Evolutionary conservation across 108 stramenopile species (phyloP).

Genomic region (Cyclotella atomus): DNA sequence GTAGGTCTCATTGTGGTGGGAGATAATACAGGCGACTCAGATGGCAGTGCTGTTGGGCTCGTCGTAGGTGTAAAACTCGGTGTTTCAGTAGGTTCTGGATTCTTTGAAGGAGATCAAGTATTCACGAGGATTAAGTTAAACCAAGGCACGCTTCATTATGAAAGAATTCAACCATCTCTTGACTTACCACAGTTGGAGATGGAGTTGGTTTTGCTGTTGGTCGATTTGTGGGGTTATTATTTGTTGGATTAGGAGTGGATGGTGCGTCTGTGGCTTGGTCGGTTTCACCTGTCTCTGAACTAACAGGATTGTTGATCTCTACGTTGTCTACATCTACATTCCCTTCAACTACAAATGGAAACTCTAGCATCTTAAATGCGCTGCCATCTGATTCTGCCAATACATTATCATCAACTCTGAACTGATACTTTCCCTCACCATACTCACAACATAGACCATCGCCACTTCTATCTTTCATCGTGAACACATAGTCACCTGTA

Average conservation of each 20-base stretch:
- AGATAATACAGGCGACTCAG: no score
- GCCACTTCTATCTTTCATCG: background rate
- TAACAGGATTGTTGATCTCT: no score
- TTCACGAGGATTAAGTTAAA: no score
- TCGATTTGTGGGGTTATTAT: background rate
- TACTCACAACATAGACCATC: conserved; percentile 20
- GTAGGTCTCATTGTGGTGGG: background rate
- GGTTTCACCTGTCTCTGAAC: background rate
- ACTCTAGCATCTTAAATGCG: conserved; percentile 2
- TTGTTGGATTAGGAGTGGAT: background rate
- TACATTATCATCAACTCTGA: conserved; percentile 9
- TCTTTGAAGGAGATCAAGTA: no score
- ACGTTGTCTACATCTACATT: no score
- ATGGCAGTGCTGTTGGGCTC: no score
- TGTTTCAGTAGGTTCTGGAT: no score
- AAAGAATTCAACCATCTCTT: background rate
- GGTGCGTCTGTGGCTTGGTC: no score
- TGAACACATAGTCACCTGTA: background rate
- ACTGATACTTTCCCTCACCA: conserved; percentile 5
- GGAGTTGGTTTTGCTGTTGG: background rate
- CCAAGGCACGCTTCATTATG: no score
- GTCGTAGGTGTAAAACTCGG: no score
- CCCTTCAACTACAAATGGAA: no score
- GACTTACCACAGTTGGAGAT: background rate
- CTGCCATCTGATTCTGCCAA: conserved; percentile 1